Evolutionary conservation across 2,329 filamentous ascomycete genomes (phyloP), one percentile per base, ranked within the genome.

Genomic region (Exophiala sideris): DNA sequence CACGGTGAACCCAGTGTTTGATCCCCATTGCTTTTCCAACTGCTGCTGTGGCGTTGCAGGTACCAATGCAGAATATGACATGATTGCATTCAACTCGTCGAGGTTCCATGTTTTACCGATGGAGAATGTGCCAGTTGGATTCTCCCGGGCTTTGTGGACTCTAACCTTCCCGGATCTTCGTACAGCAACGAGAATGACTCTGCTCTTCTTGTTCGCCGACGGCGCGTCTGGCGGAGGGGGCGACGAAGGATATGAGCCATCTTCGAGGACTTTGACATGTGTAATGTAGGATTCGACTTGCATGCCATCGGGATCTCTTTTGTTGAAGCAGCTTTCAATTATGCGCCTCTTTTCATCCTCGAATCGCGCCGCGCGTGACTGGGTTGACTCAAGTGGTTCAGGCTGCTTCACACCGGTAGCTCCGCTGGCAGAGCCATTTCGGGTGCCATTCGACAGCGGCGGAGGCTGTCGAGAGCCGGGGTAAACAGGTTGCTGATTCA

Each of bases 61-160:
- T 67, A 69, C 77, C 16, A 82, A 70, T 40, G 85, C 79, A 5
- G 84, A 86, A 67, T 86, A 97, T 21, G 90, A 94, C 69, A 95
- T 88, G 61, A 99, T 88, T 42, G 82, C 80, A 3, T 82, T 81
- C 45, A 99, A 76, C 68, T 99, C 94, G 71, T 97, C 92, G 63
- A 99, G 81, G 69, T 91, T 88, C 94, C 94, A 99, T 3, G 94
- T 96, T 75, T 99, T 99, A 62, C 94, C 94, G 63, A 99, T 96
- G 16, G 92, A 97, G 71, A 96, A 99, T 20, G 89, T 85, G 52
- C 91, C 91, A 70, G 96, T 96, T 52, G 82, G 79, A 70, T 99
- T 99, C 74, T 99, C 94, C 65, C 95, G 87, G 54, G 91, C 92
- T 73, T 99, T 99, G 78, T 99, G 94, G 76, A 99, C 85, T 66